Conservation (phyloP, 129 eudicot species). For the Lonicera japonica region DNA sequence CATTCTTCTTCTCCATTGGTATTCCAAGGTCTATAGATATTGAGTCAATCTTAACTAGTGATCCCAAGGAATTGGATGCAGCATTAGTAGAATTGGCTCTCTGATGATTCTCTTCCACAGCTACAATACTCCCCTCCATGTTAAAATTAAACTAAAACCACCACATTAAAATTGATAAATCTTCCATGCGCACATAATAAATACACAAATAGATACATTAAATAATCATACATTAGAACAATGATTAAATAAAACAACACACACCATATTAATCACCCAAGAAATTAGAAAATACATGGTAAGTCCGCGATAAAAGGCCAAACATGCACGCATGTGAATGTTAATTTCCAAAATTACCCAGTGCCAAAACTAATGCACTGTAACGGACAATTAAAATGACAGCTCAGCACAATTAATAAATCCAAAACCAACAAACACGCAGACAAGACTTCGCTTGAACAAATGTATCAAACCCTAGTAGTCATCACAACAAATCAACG, state of each 20-base stretch:
- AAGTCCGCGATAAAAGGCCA: background rate
- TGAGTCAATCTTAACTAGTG: constrained; percentile 43
- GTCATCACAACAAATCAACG: background rate
- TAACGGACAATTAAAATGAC: background rate
- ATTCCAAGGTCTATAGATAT: constrained; percentile 46
- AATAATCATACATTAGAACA: background rate
- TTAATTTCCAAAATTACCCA: background rate
- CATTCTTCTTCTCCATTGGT: constrained; percentile 28
- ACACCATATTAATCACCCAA: background rate
- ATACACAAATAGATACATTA: background rate
- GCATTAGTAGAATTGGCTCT: constrained; percentile 20
- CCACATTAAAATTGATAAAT: constrained; percentile 3
- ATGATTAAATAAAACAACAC: background rate
- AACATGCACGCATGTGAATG: background rate
- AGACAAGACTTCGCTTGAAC: background rate
- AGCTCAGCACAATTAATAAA: background rate
- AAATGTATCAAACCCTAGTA: constrained; percentile 17
- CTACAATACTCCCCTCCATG: constrained; percentile 40
- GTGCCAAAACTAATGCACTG: background rate
- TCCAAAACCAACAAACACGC: background rate
- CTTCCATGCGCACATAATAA: background rate
- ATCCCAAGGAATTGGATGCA: constrained; percentile 29
- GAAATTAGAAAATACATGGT: background rate
- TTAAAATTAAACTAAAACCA: constrained; percentile 14
- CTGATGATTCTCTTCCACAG: constrained; percentile 23